A percentile compares a stretch with the other conserved stretches of the same genome.
phyloP scores from a whole-genome alignment of 768 basidiomycete genomes.

The Boletales sp. region DNA sequence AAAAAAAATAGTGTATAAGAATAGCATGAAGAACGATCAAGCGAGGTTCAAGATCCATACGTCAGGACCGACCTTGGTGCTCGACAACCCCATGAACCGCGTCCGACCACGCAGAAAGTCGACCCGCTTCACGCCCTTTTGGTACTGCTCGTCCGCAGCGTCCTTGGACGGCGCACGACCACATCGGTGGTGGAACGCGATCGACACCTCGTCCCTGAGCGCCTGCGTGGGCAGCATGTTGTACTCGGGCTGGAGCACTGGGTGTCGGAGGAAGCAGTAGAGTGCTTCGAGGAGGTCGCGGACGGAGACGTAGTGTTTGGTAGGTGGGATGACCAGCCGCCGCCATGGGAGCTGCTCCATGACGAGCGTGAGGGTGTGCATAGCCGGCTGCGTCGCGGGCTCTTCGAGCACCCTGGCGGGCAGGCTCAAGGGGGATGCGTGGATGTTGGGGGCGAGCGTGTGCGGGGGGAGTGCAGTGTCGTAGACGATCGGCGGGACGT shows the following conservation, averaged over 20 bases:
- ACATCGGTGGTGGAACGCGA: slow-evolving; percentile 43
- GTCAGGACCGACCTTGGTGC: slow-evolving; percentile 34
- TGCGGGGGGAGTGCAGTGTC: slow-evolving; percentile 17
- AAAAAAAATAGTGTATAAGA: slow-evolving; percentile 24
- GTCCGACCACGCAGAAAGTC: slow-evolving; percentile 47
- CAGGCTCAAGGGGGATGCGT: slow-evolving; percentile 24
- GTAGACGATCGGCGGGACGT: slow-evolving; percentile 18
- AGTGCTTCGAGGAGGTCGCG: slow-evolving; percentile 48
- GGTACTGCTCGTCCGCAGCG: slow-evolving; percentile 36
- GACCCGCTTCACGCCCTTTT: slow-evolving; percentile 49
- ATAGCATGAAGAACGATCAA: slow-evolving; percentile 17
- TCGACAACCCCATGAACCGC: slow-evolving; percentile 46
- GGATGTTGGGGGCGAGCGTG: slow-evolving; percentile 20
- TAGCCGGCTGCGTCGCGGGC: slow-evolving; percentile 30
- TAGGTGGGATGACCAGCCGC: slow-evolving; percentile 26
- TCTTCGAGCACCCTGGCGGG: slow-evolving; percentile 22
- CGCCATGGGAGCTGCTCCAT: slow-evolving; percentile 33
- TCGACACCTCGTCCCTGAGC: slow-evolving; percentile 34
- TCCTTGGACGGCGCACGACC: slow-evolving; percentile 29
- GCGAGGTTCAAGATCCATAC: slow-evolving; percentile 33
- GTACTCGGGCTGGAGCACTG: slow-evolving; percentile 41
- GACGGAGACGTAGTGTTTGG: slow-evolving; percentile 34
- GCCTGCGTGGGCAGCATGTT: slow-evolving; percentile 29
- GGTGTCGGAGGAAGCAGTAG: slow-evolving; percentile 40
- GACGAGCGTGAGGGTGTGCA: slow-evolving; percentile 29